A percentile compares a stretch with the other conserved stretches of the same genome.
Conservation (phyloP, 2,329 filamentous ascomycete species). For the Rutstroemia sp. region DNA sequence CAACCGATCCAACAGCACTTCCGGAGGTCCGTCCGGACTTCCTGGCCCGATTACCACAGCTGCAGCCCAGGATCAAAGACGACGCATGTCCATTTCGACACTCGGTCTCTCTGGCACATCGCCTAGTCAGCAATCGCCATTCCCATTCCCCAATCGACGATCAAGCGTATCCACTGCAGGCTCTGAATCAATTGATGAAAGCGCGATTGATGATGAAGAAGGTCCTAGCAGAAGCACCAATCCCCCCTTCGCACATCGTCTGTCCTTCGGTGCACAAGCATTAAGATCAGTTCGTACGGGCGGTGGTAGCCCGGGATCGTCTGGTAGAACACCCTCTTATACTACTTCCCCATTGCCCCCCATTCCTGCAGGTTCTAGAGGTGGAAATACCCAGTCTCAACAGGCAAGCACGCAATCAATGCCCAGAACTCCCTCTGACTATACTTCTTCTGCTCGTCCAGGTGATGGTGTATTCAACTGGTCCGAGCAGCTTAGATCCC, state of each 20-base stretch:
- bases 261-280: constrained; percentile 84
- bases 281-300: constrained; percentile 30
- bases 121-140: constrained; percentile 46
- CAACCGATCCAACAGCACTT: constrained; percentile 43
- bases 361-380: constrained; percentile 21
- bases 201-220: constrained; percentile 61
- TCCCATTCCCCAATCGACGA: constrained; percentile 49
- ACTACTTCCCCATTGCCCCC: constrained; percentile 22
- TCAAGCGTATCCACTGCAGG: constrained; percentile 63
- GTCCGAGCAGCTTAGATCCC: constrained; percentile 89
- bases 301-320: constrained; percentile 26
- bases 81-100: constrained; percentile 67
- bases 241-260: constrained; percentile 72
- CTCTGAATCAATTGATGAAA: constrained; percentile 62
- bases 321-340: constrained; percentile 28
- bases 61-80: constrained; percentile 44
- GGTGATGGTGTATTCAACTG: constrained; percentile 87
- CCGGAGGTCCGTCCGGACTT: constrained; percentile 38
- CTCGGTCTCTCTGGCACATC: constrained; percentile 66
- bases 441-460: constrained; percentile 57
- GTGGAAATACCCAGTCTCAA: constrained; percentile 21
- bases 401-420: constrained; percentile 53
- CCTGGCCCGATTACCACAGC: constrained; percentile 41
- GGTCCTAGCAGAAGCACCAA: constrained; percentile 47
- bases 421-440: constrained; percentile 58